Evolutionary conservation across 176 grass and related monocot species (phyloP).

Genomic region (Oryza coarctata): DNA sequence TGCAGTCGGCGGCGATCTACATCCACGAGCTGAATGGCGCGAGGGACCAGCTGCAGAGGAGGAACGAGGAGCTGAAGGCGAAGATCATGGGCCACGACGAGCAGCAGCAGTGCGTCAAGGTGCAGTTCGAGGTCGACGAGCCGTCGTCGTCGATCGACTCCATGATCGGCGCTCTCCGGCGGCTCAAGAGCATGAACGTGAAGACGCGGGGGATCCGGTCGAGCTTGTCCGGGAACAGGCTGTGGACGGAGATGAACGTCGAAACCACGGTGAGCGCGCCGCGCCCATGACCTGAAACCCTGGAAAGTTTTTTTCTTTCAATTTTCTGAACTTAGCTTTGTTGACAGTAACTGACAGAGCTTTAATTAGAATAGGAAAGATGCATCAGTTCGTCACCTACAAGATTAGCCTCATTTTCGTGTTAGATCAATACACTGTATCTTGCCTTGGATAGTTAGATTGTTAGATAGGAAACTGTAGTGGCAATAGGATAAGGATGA

Average conservation of each 20-base stretch:
- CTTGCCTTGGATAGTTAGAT: not conserved
- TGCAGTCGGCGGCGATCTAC: constrained; percentile 64
- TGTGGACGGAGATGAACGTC: constrained; percentile 60
- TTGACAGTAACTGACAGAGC: not conserved
- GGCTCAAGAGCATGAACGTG: constrained; percentile 70
- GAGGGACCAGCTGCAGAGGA: constrained; percentile 42
- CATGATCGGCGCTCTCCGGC: constrained; percentile 66
- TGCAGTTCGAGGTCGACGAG: constrained; percentile 66
- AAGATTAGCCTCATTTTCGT: constrained; percentile 1
- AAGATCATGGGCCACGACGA: constrained; percentile 54
- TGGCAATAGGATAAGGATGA: not conserved
- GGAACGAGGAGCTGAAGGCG: constrained; percentile 65
- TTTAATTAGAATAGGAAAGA: not conserved
- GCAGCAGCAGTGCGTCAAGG: constrained; percentile 39
- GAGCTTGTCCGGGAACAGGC: constrained; percentile 27
- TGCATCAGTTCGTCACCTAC: not conserved
- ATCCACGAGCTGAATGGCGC: constrained; percentile 61
- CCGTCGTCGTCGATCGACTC: constrained; percentile 62
- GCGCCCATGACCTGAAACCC: not conserved
- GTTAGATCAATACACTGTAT: not conserved
- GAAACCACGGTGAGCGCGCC: constrained; percentile 67
- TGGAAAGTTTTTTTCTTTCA: not conserved
- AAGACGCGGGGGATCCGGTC: constrained; percentile 57
- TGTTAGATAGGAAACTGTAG: not conserved
- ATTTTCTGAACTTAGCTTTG: not conserved